Evolutionary conservation across 2,329 filamentous ascomycete species (phyloP), one percentile per base, ranked within the genome.

Genomic region (Stagonosporopsis vannaccii): DNA sequence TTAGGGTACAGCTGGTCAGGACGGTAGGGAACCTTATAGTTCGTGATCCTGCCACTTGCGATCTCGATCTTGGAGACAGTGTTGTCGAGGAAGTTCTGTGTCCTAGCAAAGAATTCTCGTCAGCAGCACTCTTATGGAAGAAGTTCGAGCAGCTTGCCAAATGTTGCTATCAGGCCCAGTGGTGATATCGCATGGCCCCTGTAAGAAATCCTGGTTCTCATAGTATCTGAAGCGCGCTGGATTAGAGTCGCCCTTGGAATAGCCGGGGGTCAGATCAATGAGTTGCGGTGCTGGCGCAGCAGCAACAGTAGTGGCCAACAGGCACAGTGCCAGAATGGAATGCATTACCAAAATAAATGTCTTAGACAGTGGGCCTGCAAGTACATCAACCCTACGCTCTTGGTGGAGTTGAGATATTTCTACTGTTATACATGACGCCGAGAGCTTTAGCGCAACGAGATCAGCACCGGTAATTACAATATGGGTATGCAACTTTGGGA

Each of bases 11-110:
- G 19, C 25, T 55, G 50, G 19, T 55, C 50, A 6, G 56, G 56
- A 19, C 30, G 54, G 30, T 58, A 54, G 2, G 55, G 55, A 2
- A 54, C 13, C n/a, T 49, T 40, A 35, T 58, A 58, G 20, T 58
- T 58, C 13, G 56, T 58, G 25, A 58, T 51, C 15, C 20, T 42
- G 19, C 50, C 50, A 37, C 36, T 58, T 11, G 15, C 36, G 11
- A 55, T 58, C 13, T 51, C 50, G n/a, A 58, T 58, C 40, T 47
- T 58, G 8, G 56, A 54, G 20, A 58, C 12, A 17, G 49, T 58
- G 19, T 55, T 58, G 20, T 58, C 56, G 22, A 55, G 45, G 13
- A 58, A 54, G 46, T 58, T 58, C 22, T 54, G 50, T 20, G 56
- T 47, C 56, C 41, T 43, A 12, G 9, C 12, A 3, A 32, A 20